Conservation (phyloP, 768 basidiomycete genomes). For the Lentinula detonsa region DNA sequence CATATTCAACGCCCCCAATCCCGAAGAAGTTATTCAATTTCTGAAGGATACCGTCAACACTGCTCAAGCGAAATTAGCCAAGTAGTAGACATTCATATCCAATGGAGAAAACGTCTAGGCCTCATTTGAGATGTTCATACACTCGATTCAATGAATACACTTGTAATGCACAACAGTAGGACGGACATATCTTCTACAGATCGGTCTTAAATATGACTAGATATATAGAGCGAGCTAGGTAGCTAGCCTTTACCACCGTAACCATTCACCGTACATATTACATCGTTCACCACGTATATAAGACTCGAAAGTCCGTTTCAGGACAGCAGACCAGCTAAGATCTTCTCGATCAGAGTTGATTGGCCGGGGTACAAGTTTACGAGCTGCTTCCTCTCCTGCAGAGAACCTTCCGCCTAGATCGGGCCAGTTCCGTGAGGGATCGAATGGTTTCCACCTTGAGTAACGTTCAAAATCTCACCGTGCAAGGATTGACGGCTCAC, state of each 20-base stretch:
- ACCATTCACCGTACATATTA: conserved; percentile 92
- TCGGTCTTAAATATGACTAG: background rate
- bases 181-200: background rate
- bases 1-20: conserved; percentile 78
- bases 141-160: no score
- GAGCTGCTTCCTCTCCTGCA: conserved; percentile 66
- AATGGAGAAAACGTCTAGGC: no score
- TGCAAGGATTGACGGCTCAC: conserved; percentile 14
- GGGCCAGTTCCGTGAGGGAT: conserved; percentile 90
- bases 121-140: no score
- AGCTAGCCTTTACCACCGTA: conserved; percentile 37
- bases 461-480: conserved; percentile 4
- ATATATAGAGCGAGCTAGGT: background rate
- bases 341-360: conserved; percentile 67
- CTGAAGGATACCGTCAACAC: conserved; percentile 67
- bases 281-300: conserved; percentile 88
- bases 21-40: conserved; percentile 68
- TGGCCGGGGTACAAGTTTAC: conserved; percentile 21
- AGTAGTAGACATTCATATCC: conserved; percentile 6
- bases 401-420: conserved; percentile 81
- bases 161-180: no score
- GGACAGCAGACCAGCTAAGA: conserved; percentile 86
- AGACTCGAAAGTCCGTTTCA: conserved; percentile 93
- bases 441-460: conserved; percentile 92
- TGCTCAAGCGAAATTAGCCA: conserved; percentile 48